Conservation (phyloP, 345 rosid genomes). For the Eucalyptus tenuipes region DNA sequence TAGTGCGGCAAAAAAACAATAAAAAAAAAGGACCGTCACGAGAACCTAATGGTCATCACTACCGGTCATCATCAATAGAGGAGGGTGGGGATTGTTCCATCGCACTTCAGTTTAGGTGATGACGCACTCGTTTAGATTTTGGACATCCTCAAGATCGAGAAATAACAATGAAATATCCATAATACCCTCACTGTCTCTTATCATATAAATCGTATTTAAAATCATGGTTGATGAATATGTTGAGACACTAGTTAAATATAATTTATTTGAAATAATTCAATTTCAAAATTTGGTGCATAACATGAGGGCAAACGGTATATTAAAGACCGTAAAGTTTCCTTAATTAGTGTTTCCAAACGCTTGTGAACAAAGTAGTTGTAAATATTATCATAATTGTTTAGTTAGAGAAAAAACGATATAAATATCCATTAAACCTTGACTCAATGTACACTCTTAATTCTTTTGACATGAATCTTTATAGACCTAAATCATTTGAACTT, state of each 20-base stretch:
- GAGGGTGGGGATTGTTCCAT: too few species aligned
- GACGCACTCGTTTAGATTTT: neutral
- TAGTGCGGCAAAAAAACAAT: neutral
- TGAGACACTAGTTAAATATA: neutral
- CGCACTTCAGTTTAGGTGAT: too few species aligned
- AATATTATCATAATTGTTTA: too few species aligned
- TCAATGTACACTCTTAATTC: neutral
- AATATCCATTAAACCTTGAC: neutral
- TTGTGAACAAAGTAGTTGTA: too few species aligned
- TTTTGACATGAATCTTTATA: neutral
- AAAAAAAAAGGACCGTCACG: rapidly evolving
- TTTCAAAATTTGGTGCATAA: neutral
- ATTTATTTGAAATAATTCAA: neutral
- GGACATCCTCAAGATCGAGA: neutral
- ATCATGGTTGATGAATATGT: neutral
- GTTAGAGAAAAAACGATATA: neutral
- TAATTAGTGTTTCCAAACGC: rapidly evolving
- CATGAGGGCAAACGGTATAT: neutral
- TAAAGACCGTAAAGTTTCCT: neutral
- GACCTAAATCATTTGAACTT: neutral
- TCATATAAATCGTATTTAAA: neutral
- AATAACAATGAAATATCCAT: neutral
- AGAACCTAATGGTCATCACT: neutral
- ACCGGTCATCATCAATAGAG: neutral
- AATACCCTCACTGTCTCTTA: neutral